Conservation (phyloP, 495 filamentous ascomycete species). For the Penicillium canescens region DNA sequence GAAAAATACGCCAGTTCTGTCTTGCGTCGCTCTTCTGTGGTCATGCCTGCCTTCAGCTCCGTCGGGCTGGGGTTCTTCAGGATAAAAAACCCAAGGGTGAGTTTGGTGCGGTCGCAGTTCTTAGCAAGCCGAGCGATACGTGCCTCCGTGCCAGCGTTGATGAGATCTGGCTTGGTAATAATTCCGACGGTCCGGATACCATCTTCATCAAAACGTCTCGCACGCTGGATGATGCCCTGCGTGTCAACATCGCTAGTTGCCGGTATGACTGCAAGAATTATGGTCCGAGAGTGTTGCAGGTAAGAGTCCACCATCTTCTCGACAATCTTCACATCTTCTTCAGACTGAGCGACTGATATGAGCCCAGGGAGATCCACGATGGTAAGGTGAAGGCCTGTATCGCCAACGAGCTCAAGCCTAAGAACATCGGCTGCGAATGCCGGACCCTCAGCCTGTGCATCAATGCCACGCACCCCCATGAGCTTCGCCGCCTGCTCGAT, state of each 20-base stretch:
- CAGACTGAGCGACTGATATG: slow-evolving; percentile 31
- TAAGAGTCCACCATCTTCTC: slow-evolving; percentile 29
- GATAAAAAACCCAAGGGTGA: slow-evolving; percentile 49
- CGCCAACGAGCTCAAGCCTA: slow-evolving; percentile 50
- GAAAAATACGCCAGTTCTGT: slow-evolving; percentile 21
- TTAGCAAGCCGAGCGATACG: slow-evolving; percentile 38
- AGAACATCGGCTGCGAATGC: slow-evolving; percentile 52
- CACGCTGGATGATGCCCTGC: slow-evolving; percentile 50
- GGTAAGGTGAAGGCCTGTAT: slow-evolving; percentile 51
- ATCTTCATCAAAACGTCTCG: slow-evolving; percentile 41
- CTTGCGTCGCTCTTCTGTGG: slow-evolving; percentile 5
- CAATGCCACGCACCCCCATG: slow-evolving; percentile 34
- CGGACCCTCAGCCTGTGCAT: slow-evolving; percentile 17
- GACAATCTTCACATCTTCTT: slow-evolving; percentile 31
- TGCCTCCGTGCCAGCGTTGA: slow-evolving; percentile 30
- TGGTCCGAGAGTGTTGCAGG: slow-evolving; percentile 32
- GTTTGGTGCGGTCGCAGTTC: slow-evolving; percentile 39
- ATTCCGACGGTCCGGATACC: slow-evolving; percentile 55
- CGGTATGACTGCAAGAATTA: slow-evolving; percentile 39
- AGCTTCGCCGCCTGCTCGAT: slow-evolving; percentile 38
- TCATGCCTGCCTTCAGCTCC: too few species aligned
- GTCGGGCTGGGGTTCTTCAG: slow-evolving; percentile 46
- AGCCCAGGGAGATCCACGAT: slow-evolving; percentile 57
- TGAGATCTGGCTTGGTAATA: slow-evolving; percentile 54
- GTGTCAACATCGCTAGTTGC: slow-evolving; percentile 53